Evolutionary conservation across 1,284 basidiomycete species (phyloP).

Genomic region (Afroboletus lepidellus): DNA sequence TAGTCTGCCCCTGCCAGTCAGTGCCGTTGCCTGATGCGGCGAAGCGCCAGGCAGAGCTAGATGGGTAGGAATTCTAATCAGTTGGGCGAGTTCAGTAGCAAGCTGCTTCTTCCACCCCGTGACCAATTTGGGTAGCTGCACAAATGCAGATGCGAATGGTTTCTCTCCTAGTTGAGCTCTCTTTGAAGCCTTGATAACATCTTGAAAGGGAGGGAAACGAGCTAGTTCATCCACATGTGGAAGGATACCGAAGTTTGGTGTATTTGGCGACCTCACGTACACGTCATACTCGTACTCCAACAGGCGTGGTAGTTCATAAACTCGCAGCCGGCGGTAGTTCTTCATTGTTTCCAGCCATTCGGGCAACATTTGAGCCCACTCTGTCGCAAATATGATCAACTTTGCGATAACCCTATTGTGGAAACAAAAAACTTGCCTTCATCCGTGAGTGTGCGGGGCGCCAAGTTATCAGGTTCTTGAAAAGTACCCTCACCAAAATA

Average conservation of each 20-base stretch:
- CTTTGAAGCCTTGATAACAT: constrained; percentile 14
- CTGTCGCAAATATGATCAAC: background rate
- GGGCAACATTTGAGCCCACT: background rate
- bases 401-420: background rate
- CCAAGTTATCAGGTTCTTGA: too few species aligned
- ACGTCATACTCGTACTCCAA: constrained; percentile 13
- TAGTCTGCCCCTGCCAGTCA: too few species aligned
- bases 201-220: constrained; percentile 15
- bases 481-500: background rate
- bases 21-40: background rate
- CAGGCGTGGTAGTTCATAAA: background rate
- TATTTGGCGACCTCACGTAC: constrained; percentile 11
- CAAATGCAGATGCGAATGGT: constrained; percentile 20
- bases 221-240: constrained; percentile 21
- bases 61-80: constrained; percentile 15
- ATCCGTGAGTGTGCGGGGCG: constrained; percentile 9
- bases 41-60: background rate
- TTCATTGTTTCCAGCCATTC: background rate
- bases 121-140: constrained; percentile 17
- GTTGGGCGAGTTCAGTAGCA: constrained; percentile 9
- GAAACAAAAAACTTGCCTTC: background rate
- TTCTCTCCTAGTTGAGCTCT: background rate
- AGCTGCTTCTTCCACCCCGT: constrained; percentile 19
- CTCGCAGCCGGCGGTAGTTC: too few species aligned
- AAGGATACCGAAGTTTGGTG: constrained; percentile 13